phyloP scores from a whole-genome alignment of 2,329 filamentous ascomycete species.

The Elsinoe perseae region DNA sequence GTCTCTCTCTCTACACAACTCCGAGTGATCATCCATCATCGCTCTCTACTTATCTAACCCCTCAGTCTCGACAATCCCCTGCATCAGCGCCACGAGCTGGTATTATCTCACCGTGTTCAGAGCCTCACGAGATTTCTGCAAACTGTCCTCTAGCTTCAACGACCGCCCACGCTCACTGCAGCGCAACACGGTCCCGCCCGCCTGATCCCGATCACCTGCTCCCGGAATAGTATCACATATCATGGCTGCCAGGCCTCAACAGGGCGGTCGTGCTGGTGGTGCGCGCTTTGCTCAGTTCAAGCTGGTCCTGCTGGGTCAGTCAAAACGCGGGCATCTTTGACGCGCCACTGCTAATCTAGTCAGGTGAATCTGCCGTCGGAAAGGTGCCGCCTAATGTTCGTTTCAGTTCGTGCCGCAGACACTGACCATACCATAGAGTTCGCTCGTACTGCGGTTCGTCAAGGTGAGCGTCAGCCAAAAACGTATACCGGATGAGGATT shows the following conservation, averaged over 20 bases:
- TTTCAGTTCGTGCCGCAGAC: slow-evolving; percentile 4
- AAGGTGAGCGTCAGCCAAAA: slow-evolving; percentile 56
- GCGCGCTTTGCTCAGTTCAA: slow-evolving; percentile 97
- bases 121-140: too few species aligned
- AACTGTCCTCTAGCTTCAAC: neutral
- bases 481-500: neutral
- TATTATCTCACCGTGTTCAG: neutral
- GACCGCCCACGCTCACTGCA: neutral
- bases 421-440: slow-evolving; percentile 58
- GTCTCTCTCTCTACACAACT: neutral
- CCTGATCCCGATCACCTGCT: slow-evolving; percentile 9
- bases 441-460: slow-evolving; percentile 93
- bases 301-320: slow-evolving; percentile 86
- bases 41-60: neutral
- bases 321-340: neutral
- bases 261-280: slow-evolving; percentile 55
- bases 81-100: neutral
- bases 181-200: neutral
- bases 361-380: slow-evolving; percentile 97
- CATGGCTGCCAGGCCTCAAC: slow-evolving; percentile 83
- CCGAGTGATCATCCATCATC: neutral
- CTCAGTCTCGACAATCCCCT: neutral
- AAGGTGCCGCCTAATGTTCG: slow-evolving; percentile 57
- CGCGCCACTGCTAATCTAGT: neutral
- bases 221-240: slow-evolving; percentile 18